Percentiles rank a stretch among this genome's conserved stretches.
Evolutionary conservation across 164 flowering plant species (phyloP).

Genomic region (Euptelea pleiosperma): DNA sequence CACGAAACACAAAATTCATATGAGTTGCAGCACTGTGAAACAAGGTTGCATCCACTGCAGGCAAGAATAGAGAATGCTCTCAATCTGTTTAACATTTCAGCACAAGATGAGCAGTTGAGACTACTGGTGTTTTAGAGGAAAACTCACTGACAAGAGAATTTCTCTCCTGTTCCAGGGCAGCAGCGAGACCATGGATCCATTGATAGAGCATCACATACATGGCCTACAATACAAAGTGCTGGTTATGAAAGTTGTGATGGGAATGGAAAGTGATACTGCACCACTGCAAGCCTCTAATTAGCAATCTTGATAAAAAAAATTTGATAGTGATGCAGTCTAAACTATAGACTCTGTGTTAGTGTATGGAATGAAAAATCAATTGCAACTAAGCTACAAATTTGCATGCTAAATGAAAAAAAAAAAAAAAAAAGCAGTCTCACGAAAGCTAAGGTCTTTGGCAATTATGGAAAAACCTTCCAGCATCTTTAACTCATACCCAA

Average conservation of each 20-base stretch:
- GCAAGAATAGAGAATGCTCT: slow-evolving; percentile 5
- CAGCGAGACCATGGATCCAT: slow-evolving; percentile 71
- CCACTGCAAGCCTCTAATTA: too few relatives aligned
- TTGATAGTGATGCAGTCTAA: too few relatives aligned
- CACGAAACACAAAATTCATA: slow-evolving; percentile 97
- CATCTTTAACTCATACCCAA: too few relatives aligned
- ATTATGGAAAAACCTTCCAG: too few relatives aligned
- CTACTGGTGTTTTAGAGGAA: not conserved
- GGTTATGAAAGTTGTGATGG: slow-evolving; percentile 5
- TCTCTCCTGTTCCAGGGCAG: slow-evolving; percentile 67
- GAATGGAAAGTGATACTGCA: too few relatives aligned
- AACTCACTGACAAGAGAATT: slow-evolving; percentile 94
- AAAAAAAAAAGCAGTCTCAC: too few relatives aligned
- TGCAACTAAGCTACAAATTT: too few relatives aligned
- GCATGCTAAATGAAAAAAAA: too few relatives aligned
- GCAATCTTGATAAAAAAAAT: too few relatives aligned
- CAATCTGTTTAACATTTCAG: slow-evolving; percentile 4
- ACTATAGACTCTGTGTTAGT: too few relatives aligned
- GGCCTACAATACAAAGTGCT: slow-evolving; percentile 43
- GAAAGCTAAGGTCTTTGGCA: too few relatives aligned
- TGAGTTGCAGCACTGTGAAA: slow-evolving; percentile 83
- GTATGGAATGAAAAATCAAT: too few relatives aligned
- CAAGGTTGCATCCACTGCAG: slow-evolving; percentile 82
- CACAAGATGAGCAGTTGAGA: not conserved
- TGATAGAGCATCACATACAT: slow-evolving; percentile 77